A percentile compares a stretch with the other conserved stretches of the same genome.
Conservation (phyloP, 1,139 yeast species). For the Zygosaccharomyces sapae region DNA sequence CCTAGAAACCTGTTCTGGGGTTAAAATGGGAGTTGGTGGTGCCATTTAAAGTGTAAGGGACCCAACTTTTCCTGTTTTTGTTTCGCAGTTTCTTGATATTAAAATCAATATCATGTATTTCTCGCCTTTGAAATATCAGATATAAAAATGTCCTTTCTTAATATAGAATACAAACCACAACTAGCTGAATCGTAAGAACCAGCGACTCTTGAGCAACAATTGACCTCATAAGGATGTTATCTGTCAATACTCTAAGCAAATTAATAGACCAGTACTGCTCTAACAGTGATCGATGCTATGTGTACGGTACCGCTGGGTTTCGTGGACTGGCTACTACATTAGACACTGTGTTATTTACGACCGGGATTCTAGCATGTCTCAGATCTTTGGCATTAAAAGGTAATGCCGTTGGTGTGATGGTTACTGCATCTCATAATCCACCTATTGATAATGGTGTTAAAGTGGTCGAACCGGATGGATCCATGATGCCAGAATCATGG, state of each 20-base stretch:
- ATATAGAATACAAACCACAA: not conserved
- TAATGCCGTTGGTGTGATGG: constrained; percentile 81
- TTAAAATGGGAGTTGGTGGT: constrained; percentile 37
- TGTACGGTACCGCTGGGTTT: constrained; percentile 97
- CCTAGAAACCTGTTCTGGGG: constrained; percentile 20
- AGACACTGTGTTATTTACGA: constrained; percentile 81
- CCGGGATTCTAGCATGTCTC: constrained; percentile 76
- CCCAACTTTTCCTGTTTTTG: not conserved
- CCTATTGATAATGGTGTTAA: constrained; percentile 96
- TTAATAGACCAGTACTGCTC: constrained; percentile 20
- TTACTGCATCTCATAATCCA: constrained; percentile 96
- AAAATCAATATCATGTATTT: not conserved
- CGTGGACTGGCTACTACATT: constrained; percentile 67
- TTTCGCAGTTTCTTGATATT: not conserved
- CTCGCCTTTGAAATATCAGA: not conserved
- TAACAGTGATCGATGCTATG: constrained; percentile 44
- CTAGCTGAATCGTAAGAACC: not conserved
- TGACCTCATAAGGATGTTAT: constrained; percentile 6
- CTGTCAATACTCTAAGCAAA: constrained; percentile 6
- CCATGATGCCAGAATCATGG: constrained; percentile 85
- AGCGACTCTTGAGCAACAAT: not conserved
- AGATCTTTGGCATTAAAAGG: constrained; percentile 71
- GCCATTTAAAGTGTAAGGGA: constrained; percentile 27
- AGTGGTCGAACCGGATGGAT: constrained; percentile 88
- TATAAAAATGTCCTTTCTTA: not conserved